A percentile compares a stretch with the other conserved stretches of the same genome.
These are phyloP conservation scores for Lanmaoa pseudosensibilis DNA, from an alignment of 768 basidiomycete genomes.

Conservation along the genomic window DNA sequence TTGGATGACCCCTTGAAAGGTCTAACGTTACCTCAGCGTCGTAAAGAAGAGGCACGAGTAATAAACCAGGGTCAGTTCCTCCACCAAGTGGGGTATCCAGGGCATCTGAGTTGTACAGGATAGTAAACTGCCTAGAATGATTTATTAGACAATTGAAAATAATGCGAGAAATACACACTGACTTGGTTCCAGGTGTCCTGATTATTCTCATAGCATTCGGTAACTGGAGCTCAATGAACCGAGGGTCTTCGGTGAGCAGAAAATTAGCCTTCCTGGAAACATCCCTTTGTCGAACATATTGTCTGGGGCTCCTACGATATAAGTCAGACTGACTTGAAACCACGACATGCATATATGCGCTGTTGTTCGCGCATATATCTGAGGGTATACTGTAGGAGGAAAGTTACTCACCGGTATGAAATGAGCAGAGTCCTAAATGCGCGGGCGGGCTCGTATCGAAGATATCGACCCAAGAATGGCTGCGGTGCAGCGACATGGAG, in stretches of 20 bases:
- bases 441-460: constrained; percentile 78
- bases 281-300: constrained; percentile 22
- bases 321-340: constrained; percentile 9
- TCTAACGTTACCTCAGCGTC: constrained; percentile 52
- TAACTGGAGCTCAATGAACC: constrained; percentile 45
- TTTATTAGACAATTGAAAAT: not conserved
- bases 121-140: constrained; percentile 36
- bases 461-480: constrained; percentile 67
- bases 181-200: constrained; percentile 56
- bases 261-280: constrained; percentile 13
- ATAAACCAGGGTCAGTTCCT: constrained; percentile 34
- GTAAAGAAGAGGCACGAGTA: constrained; percentile 57
- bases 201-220: constrained; percentile 63
- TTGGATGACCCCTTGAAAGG: not conserved
- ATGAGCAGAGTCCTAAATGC: constrained; percentile 73
- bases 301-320: constrained; percentile 19
- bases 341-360: constrained; percentile 23
- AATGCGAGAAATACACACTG: constrained; percentile 7
- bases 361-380: constrained; percentile 15
- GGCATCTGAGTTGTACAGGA: constrained; percentile 62
- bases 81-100: constrained; percentile 9
- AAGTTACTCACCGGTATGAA: constrained; percentile 60
- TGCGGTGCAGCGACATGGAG: constrained; percentile 56
- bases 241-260: constrained; percentile 19
- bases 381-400: not conserved